Base-by-base conservation (phyloP, 306 rosid species). In the Sechiopsis laciniata region DNA sequence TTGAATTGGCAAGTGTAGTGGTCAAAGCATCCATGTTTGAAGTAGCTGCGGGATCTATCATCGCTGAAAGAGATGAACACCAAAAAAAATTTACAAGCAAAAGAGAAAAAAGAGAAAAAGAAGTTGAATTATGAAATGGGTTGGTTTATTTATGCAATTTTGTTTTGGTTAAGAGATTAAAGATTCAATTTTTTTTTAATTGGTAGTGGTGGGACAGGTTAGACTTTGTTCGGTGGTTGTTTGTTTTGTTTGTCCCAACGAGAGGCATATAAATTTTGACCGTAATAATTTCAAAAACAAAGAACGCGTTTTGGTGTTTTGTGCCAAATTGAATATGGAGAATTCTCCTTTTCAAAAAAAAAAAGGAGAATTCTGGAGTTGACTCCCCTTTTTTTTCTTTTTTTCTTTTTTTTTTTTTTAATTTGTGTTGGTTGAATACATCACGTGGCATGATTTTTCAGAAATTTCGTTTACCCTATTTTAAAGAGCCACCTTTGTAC, bases 1-100 rank as follows among this genome's bases (percentile, higher is more conserved):
- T 90, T 77, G 98, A 87, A 85, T 87, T 87, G 46, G 61, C 55
- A 59, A 92, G 85, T 48, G 96, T 88, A 17, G 96, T 77, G 75
- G 84, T 66, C 79, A 88, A 84, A 76, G 91, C 88, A 61, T 85
- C 96, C 46, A 87, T 83, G 76, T 59, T 74, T 5, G 83, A 79
- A 55, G 13, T 1, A 42, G 2, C 48, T 40, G 9, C 46, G 12
- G 76, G 77, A 63, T 58, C 77, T 70, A 16, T 58, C 78, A 59
- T 80, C 66, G 72, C 26, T 19, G 72, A 62, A 42, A 67, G 42
- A 57, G 68, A 32, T 10, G n/a, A n/a, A 37, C 40, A 21, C 8
- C 46, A n/a, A n/a, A n/a, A 16, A 2, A 58, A 71, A 2, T 48
- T 9, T 15, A 3, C 17, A 42, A 42, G 51, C 2, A 51, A 22